Evolutionary conservation across 179 eudicot genomes (phyloP).

Genomic region (Pouteria campechiana): DNA sequence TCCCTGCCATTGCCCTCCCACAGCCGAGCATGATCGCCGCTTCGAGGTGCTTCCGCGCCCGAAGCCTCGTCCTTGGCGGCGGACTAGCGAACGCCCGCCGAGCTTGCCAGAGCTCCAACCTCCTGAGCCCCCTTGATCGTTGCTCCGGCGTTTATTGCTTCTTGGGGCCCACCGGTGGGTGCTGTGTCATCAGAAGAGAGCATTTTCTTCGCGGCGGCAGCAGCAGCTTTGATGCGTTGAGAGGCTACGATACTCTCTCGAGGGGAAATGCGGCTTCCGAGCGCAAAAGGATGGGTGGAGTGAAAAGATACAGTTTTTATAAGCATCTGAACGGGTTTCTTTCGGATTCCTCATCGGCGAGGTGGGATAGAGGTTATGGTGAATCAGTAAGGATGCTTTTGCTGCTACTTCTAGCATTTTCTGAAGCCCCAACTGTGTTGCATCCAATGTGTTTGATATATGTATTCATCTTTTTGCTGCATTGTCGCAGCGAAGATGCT

Average conservation of each 20-base stretch:
- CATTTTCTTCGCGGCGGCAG: too few relatives aligned
- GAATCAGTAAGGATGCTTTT: constrained; percentile 10
- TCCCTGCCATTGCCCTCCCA: too few relatives aligned
- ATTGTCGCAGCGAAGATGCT: too few relatives aligned
- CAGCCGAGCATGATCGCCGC: too few relatives aligned
- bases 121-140: constrained; percentile 1
- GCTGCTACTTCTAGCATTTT: too few relatives aligned
- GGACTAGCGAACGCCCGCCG: not conserved
- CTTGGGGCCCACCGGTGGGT: too few relatives aligned
- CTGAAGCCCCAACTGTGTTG: too few relatives aligned
- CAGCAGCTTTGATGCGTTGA: too few relatives aligned
- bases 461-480: too few relatives aligned
- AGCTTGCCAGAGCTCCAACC: constrained; percentile 2
- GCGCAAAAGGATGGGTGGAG: constrained; percentile 10
- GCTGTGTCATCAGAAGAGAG: not conserved
- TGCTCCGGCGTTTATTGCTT: too few relatives aligned
- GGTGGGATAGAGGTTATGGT: constrained; percentile 12
- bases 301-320: constrained; percentile 9
- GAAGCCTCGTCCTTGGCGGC: constrained; percentile 1
- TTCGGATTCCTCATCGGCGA: constrained; percentile 25
- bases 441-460: not conserved
- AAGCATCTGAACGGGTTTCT: constrained; percentile 26
- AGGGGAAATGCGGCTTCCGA: not conserved
- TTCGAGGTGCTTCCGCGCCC: constrained; percentile 14
- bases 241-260: not conserved